Conservation (phyloP, 2,329 filamentous ascomycete species). For the Neonectria faginata region DNA sequence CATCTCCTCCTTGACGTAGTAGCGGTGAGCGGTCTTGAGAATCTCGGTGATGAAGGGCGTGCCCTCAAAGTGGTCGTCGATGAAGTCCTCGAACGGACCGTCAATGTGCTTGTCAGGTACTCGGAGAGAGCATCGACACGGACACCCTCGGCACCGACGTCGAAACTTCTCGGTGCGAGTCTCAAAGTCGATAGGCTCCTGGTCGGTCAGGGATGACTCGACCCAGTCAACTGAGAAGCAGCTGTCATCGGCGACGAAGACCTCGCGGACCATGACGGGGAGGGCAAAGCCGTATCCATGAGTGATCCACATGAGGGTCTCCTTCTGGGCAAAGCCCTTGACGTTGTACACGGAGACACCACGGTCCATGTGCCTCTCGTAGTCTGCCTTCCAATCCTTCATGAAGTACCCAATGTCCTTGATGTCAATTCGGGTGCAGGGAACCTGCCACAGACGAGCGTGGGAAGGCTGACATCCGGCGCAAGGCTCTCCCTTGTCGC, state of each 20-base stretch:
- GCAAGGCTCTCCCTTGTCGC: conserved; percentile 96
- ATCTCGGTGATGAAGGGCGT: conserved; percentile 96
- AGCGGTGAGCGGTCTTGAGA: conserved; percentile 94
- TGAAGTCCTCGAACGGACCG: conserved; percentile 89
- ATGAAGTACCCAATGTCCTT: conserved; percentile 99
- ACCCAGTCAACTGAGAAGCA: conserved; percentile 96
- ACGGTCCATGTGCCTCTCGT: conserved; percentile 87
- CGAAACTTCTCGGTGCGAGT: conserved; percentile 88
- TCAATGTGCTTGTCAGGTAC: conserved; percentile 96
- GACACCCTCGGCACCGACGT: conserved; percentile 89
- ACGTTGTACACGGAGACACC: conserved; percentile 95
- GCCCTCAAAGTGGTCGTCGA: conserved; percentile 96
- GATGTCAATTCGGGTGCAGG: conserved; percentile 97
- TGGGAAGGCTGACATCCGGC: conserved; percentile 95
- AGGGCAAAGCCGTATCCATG: conserved; percentile 95
- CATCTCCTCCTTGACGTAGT: conserved; percentile 87
- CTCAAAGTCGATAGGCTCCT: conserved; percentile 84
- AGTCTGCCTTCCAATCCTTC: conserved; percentile 99
- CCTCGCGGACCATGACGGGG: conserved; percentile 92
- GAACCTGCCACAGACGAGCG: conserved; percentile 95
- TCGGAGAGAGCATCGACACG: conserved; percentile 84
- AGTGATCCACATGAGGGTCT: conserved; percentile 87
- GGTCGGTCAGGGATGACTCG: conserved; percentile 76
- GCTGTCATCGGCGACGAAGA: conserved; percentile 90
- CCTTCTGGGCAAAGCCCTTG: conserved; percentile 80